Evolutionary conservation across 331 rosid species (phyloP).

Genomic region (Acacia concinna): DNA sequence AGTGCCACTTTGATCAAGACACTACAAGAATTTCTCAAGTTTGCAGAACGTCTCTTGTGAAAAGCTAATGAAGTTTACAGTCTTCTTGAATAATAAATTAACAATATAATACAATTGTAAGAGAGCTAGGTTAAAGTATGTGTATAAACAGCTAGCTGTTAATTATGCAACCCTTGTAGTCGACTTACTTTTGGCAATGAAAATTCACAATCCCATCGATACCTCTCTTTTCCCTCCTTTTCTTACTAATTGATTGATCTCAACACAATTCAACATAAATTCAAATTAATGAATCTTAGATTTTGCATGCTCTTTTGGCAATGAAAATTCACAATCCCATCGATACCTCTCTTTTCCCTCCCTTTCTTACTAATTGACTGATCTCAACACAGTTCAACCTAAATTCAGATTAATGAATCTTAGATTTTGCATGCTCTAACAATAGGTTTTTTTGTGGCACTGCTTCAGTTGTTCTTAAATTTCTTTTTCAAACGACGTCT

Average conservation of each 20-base stretch:
- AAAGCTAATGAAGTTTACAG: conserved; percentile 5
- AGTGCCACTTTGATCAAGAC: conserved; percentile 6
- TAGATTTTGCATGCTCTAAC: conserved; percentile 3
- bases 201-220: neutral
- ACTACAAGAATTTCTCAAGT: neutral
- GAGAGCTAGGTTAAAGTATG: neutral
- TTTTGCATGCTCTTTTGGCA: conserved; percentile 3
- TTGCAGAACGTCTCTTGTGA: conserved; percentile 9
- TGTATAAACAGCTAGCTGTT: neutral
- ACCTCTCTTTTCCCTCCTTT: neutral
- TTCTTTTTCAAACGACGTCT: conserved; percentile 19
- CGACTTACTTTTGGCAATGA: neutral
- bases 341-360: too few species aligned
- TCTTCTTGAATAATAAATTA: neutral
- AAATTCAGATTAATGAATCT: neutral
- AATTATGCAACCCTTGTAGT: neutral
- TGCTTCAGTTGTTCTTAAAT: conserved; percentile 22
- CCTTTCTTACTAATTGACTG: neutral
- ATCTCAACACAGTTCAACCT: neutral
- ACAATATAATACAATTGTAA: neutral
- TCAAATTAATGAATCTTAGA: neutral
- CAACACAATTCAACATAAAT: neutral
- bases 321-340: too few species aligned
- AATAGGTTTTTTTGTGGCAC: neutral
- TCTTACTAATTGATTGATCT: neutral